Conservation (phyloP, 1,284 basidiomycete genomes). For the Leccinum griseonigrum region DNA sequence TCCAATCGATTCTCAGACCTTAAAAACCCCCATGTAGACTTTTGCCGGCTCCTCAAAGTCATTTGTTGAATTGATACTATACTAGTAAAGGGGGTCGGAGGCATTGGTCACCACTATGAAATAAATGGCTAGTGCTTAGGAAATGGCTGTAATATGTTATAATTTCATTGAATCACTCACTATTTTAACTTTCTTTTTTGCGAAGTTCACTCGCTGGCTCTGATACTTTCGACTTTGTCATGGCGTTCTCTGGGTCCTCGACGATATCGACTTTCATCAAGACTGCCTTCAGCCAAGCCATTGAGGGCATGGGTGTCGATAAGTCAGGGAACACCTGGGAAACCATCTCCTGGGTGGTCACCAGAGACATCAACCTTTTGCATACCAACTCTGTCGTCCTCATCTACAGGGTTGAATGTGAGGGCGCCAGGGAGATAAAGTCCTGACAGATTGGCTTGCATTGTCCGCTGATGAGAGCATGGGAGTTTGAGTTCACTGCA, state of each 20-base stretch:
- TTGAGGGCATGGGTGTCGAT: slow-evolving; percentile 1
- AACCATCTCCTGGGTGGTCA: not conserved
- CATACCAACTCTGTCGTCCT: not conserved
- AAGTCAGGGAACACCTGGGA: slow-evolving; percentile 1
- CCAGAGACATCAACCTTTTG: not conserved
- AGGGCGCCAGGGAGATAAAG: not conserved
- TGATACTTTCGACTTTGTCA: not conserved
- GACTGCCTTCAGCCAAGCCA: not conserved
- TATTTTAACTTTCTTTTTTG: no score
- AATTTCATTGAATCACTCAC: no score
- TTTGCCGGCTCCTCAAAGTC: no score
- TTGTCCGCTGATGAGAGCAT: not conserved
- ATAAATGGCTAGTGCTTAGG: no score
- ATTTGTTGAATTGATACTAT: no score
- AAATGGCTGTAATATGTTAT: no score
- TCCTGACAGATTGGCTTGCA: slow-evolving; percentile 2
- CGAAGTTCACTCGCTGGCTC: not conserved
- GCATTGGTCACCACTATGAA: no score
- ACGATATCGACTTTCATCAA: not conserved
- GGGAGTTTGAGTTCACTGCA: slow-evolving; percentile 2
- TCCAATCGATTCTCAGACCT: no score
- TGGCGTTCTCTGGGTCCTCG: not conserved
- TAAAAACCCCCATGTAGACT: no score
- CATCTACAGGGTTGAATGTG: not conserved
- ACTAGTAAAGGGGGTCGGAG: no score